A percentile compares a stretch with the other conserved stretches of the same genome.
Conservation (phyloP, 2,329 filamentous ascomycete species). For the Cryoendolithus antarcticus region DNA sequence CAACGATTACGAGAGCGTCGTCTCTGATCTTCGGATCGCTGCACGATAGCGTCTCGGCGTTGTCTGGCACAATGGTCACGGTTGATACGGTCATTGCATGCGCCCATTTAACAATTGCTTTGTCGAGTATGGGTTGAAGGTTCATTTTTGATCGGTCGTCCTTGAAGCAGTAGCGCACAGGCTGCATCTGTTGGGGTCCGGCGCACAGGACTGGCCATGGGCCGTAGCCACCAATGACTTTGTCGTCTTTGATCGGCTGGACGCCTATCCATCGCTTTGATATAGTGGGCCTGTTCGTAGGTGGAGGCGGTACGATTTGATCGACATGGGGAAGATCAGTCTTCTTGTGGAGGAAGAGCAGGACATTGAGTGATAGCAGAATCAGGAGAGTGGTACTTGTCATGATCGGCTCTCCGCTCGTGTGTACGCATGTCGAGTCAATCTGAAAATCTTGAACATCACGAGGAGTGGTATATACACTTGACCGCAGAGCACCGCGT, state of each 20-base stretch:
- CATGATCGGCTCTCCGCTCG: too few relatives aligned
- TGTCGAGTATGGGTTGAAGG: constrained; percentile 8
- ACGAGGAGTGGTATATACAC: too few relatives aligned
- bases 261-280: constrained; percentile 10
- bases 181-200: constrained; percentile 2
- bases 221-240: constrained; percentile 5
- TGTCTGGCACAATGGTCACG: constrained; percentile 8
- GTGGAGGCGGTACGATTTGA: too few relatives aligned
- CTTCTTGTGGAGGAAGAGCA: too few relatives aligned
- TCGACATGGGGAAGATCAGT: too few relatives aligned
- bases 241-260: not conserved
- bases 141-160: constrained; percentile 9
- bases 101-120: constrained; percentile 9
- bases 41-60: constrained; percentile 6
- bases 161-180: constrained; percentile 13
- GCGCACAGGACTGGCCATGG: constrained; percentile 11
- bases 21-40: not conserved
- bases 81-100: constrained; percentile 8
- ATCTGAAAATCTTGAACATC: too few relatives aligned
- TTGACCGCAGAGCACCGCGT: too few relatives aligned
- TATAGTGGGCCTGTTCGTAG: not conserved
- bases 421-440: too few relatives aligned
- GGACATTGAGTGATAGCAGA: too few relatives aligned
- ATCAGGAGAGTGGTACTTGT: too few relatives aligned
- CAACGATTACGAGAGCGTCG: constrained; percentile 11